phyloP scores from a whole-genome alignment of 805 yeast species.

The Nakazawaea molendinolei region DNA sequence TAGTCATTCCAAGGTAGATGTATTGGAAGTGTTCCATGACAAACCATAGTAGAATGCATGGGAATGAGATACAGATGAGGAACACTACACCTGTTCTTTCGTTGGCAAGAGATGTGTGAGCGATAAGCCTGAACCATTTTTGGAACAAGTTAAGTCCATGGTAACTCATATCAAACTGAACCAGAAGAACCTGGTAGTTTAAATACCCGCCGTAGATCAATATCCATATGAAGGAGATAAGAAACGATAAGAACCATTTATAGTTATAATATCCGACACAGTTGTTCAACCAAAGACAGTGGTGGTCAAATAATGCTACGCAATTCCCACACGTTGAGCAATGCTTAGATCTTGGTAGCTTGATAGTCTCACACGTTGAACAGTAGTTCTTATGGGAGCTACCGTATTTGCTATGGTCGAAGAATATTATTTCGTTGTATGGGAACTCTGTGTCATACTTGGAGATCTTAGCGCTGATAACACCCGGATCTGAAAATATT shows the following conservation, averaged over 20 bases:
- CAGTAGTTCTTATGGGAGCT: slow-evolving; percentile 33
- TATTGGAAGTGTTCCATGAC: slow-evolving; percentile 36
- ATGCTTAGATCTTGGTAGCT: slow-evolving; percentile 72
- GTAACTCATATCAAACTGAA: slow-evolving; percentile 2
- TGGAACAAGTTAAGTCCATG: slow-evolving; percentile 16
- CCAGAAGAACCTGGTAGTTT: slow-evolving; percentile 22
- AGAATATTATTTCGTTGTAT: slow-evolving; percentile 37
- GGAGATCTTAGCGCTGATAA: slow-evolving; percentile 12
- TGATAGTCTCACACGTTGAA: slow-evolving; percentile 61
- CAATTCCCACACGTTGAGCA: slow-evolving; percentile 68
- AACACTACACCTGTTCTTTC: slow-evolving; percentile 36
- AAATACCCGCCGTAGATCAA: slow-evolving; percentile 35
- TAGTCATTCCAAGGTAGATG: slow-evolving; percentile 48
- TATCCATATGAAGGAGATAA: slow-evolving; percentile 27
- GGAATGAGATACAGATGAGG: slow-evolving; percentile 31
- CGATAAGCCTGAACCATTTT: slow-evolving; percentile 16
- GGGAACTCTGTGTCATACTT: too few species aligned
- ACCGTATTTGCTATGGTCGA: slow-evolving; percentile 21
- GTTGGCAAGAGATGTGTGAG: slow-evolving; percentile 25
- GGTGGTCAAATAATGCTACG: slow-evolving; percentile 58
- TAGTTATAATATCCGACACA: slow-evolving; percentile 50
- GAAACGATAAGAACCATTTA: slow-evolving; percentile 37
- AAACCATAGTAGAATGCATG: slow-evolving; percentile 32
- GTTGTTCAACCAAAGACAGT: slow-evolving; percentile 48
- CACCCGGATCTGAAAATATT: slow-evolving; percentile 38